Base-by-base conservation (phyloP, 805 yeast genomes). In the Candida tibetensis region DNA sequence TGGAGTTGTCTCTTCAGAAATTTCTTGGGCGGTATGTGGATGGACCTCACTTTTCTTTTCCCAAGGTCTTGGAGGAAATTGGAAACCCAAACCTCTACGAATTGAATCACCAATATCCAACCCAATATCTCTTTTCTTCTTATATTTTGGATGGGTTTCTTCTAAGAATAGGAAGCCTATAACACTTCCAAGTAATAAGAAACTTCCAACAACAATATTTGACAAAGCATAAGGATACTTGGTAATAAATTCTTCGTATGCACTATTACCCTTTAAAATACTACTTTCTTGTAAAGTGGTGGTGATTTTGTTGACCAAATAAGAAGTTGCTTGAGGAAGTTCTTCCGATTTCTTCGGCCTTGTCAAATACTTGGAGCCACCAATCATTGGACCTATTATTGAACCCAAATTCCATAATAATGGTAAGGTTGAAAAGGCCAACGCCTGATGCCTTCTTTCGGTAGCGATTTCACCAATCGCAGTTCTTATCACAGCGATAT, bases 401-500 rank as follows among this genome's bases (percentile, higher is more conserved):
- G 76, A 60, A 4, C 86, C 87, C 15, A 79, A 46, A 50, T 80
- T 80, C 72, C 77, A 81, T 10, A 81, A 58, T 26, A 81, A 55
- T 0, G 87, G 85, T 57, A 81, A 64, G 2, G 77, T 73, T 29
- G 80, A 70, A 48, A 81, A 79, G 1, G 85, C 85, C 6, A 78
- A 39, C 7, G 83, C 81, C 53, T 80, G 84, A 51, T 80, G 85
- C 25, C 66, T 62, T 36, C 77, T 64, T 40, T 79, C 75, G 4
- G 60, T 56, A 3, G 82, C 81, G 12, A 77, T 57, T 51, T 81
- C 87, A 2, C 85, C 86, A 31, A 81, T 64, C 34, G 71, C 58
- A 0, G 86, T 81, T 53, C 86, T 60, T 22, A 81, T 51, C n/a
- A 81, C 84, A 1, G 81, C 79, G 6, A 79, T 75, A 51, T 81